These are phyloP conservation scores for Hansenula sp. DNA, from an alignment of 1,139 yeast genomes.

Conservation along the genomic window DNA sequence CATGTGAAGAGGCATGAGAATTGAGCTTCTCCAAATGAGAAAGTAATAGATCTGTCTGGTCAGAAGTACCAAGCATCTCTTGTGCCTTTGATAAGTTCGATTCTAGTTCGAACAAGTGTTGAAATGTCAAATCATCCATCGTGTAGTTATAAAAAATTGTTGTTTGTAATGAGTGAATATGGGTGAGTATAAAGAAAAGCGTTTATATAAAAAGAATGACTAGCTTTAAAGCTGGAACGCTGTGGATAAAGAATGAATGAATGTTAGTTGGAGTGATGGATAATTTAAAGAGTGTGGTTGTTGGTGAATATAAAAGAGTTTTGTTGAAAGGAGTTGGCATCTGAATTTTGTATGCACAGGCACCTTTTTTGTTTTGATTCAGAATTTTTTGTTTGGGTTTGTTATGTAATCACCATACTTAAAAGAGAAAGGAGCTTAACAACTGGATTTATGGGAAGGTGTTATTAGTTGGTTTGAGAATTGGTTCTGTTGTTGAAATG, in stretches of 20 bases:
- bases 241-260: not conserved
- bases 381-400: not conserved
- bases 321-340: not conserved
- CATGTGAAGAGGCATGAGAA: not conserved
- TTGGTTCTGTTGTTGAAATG: no score
- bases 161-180: not conserved
- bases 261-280: not conserved
- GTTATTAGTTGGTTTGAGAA: no score
- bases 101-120: slow-evolving; percentile 11
- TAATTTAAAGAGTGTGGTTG: no score
- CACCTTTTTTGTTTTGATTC: not conserved
- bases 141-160: not conserved
- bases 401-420: not conserved
- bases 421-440: no score
- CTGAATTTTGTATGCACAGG: not conserved
- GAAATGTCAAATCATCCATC: slow-evolving; percentile 9
- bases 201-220: slow-evolving; percentile 2
- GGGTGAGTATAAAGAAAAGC: no score
- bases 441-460: no score
- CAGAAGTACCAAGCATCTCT: not conserved
- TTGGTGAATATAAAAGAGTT: no score
- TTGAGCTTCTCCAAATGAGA: slow-evolving; percentile 4
- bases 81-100: slow-evolving; percentile 9
- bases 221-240: not conserved
- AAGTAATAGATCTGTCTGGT: slow-evolving; percentile 3